phyloP scores from a whole-genome alignment of 2,329 filamentous ascomycete genomes.

The Diplodia scrobiculata region DNA sequence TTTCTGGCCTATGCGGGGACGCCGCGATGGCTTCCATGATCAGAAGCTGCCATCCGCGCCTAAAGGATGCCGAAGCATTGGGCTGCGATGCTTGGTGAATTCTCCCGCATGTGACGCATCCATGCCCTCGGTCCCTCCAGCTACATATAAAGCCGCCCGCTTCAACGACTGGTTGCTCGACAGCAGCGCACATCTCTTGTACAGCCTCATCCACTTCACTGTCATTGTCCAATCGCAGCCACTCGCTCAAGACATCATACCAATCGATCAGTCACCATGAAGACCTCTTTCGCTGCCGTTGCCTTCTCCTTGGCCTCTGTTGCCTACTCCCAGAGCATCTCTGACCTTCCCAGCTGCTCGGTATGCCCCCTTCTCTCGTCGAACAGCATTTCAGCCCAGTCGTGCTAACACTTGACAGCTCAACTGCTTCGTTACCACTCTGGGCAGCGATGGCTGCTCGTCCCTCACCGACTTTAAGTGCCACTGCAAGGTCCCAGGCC shows the following conservation, averaged over 20 bases:
- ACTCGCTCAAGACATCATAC: slow-evolving; percentile 16
- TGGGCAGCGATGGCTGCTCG: slow-evolving; percentile 51
- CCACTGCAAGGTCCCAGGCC: slow-evolving; percentile 52
- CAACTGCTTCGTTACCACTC: slow-evolving; percentile 50
- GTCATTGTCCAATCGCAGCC: slow-evolving; percentile 14
- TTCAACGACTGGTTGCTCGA: neutral
- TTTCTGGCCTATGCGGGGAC: slow-evolving; percentile 34
- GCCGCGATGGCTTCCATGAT: slow-evolving; percentile 30
- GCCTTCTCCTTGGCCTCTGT: slow-evolving; percentile 49
- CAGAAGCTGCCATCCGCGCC: slow-evolving; percentile 29
- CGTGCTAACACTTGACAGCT: slow-evolving; percentile 44
- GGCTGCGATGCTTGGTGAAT: slow-evolving; percentile 32
- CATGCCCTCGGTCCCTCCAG: neutral
- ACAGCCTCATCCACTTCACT: slow-evolving; percentile 13
- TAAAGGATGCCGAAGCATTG: slow-evolving; percentile 26
- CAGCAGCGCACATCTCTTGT: slow-evolving; percentile 18
- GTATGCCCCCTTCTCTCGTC: slow-evolving; percentile 41
- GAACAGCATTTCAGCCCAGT: neutral
- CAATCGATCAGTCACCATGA: slow-evolving; percentile 39
- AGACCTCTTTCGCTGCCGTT: slow-evolving; percentile 44
- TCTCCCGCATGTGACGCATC: slow-evolving; percentile 22
- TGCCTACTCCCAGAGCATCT: slow-evolving; percentile 50
- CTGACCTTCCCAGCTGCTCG: slow-evolving; percentile 50
- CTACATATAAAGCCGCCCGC: slow-evolving; percentile 30
- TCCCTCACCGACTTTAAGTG: slow-evolving; percentile 53